phyloP scores from a whole-genome alignment of 192 early-diverging fungal genomes.

The Entophlyctis luteolus region DNA sequence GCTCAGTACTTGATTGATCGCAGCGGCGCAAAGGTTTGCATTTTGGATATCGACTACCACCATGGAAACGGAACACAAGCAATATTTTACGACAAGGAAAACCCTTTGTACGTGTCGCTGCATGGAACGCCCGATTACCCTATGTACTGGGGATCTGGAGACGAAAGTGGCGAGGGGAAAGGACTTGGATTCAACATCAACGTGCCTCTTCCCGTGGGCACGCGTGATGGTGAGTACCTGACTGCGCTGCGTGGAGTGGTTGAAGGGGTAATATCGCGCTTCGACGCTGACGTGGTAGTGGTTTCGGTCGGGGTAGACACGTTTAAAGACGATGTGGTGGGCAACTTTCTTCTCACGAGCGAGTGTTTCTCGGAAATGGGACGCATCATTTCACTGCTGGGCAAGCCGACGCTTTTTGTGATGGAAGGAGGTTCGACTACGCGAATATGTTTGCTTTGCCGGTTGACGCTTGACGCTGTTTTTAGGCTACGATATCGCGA shows the following conservation, averaged over 20 bases:
- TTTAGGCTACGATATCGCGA: slow-evolving; percentile 20
- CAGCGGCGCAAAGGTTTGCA: slow-evolving; percentile 54
- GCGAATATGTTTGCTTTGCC: no score
- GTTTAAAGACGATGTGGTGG: slow-evolving; percentile 41
- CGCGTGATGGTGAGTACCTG: slow-evolving; percentile 57
- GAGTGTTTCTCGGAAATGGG: slow-evolving; percentile 33
- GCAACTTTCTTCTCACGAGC: slow-evolving; percentile 29
- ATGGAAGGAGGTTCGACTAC: slow-evolving; percentile 39
- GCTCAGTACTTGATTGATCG: slow-evolving; percentile 56
- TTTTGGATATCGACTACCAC: slow-evolving; percentile 76
- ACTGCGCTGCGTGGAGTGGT: slow-evolving; percentile 41
- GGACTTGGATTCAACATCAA: slow-evolving; percentile 68
- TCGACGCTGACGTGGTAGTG: slow-evolving; percentile 52
- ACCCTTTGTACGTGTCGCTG: slow-evolving; percentile 62
- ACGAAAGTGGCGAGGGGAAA: slow-evolving; percentile 55
- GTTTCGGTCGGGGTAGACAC: slow-evolving; percentile 70
- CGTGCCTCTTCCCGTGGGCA: slow-evolving; percentile 52
- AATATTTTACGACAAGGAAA: slow-evolving; percentile 38
- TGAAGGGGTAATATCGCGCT: slow-evolving; percentile 41
- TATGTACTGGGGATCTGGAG: slow-evolving; percentile 54
- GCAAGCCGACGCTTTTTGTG: slow-evolving; percentile 31
- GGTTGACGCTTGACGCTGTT: background rate
- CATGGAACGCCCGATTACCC: slow-evolving; percentile 62
- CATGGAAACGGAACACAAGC: slow-evolving; percentile 35
- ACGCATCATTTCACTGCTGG: slow-evolving; percentile 1